Base-by-base conservation (phyloP, 257 asterid species). In the Thymus mandschuricus region DNA sequence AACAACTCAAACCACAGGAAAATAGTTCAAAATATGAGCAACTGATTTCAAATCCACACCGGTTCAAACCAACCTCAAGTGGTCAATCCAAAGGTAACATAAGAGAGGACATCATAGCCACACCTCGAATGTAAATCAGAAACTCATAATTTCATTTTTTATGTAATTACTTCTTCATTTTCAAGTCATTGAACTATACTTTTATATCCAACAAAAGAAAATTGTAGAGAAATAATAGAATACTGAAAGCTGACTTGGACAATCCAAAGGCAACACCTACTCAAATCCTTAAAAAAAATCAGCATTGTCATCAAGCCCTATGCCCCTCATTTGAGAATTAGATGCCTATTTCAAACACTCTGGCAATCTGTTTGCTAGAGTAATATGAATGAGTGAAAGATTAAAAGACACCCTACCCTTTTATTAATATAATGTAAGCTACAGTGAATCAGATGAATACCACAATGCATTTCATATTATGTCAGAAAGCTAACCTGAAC, bases 291-390 rank as follows among this genome's bases (percentile, higher is more conserved):
- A 3, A 3, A 6, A 35, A 35, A 35, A 35, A 35, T 35, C 5
- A 6, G 5, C 40, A 35, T 35, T 35, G 5, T 35, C 40, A 3
- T 35, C 40, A 35, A 1, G 40, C 40, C 40, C 60, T 54, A 27
- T 28, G 35, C 60, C 60, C n/a, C 35, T 54, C 60, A 54, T 27
- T 34, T 27, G 34, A 27, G 60, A 54, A 54, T 54, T 54, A 54
- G 60, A 8, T 28, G 35, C 1, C 35, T 28, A 27, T 27, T 28
- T 27, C 33, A 54, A 48, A 12, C 27, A 48, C 5, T 13, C 54
- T 6, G 8, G 54, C 13, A 54, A 15, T 52, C 33, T 52, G 28
- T 30, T 21, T 21, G 54, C 30, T 21, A 21, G 33, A 21, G 12
- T 27, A 27, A 54, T 27, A 54, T 27, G 60, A 21, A 12, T 8